Evolutionary conservation across 2,329 filamentous ascomycete genomes (phyloP).

Genomic region (Colletotrichum acutatum): DNA sequence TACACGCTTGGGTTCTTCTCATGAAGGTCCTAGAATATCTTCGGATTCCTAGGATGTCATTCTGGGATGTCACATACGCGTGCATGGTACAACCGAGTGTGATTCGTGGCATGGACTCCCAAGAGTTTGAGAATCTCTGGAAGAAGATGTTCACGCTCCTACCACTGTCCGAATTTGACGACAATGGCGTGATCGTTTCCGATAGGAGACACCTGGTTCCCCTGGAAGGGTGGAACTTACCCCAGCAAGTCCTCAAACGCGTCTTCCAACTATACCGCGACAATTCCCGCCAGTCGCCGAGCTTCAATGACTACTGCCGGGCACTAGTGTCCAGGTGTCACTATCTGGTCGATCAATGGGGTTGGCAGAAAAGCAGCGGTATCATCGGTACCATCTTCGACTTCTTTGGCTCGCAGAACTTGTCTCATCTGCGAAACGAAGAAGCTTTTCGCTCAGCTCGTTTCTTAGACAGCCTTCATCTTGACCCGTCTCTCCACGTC

Average conservation of each 20-base stretch:
- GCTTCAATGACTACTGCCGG: constrained; percentile 74
- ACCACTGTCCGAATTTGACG: constrained; percentile 70
- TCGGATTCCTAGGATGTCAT: constrained; percentile 62
- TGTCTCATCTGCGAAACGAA: constrained; percentile 73
- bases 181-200: constrained; percentile 58
- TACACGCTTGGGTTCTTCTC: constrained; percentile 69
- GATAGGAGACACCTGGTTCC: constrained; percentile 49
- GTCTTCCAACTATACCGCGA: constrained; percentile 68
- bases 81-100: constrained; percentile 50
- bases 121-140: constrained; percentile 67
- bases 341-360: constrained; percentile 72
- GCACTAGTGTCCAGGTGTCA: constrained; percentile 70
- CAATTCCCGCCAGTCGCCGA: constrained; percentile 65
- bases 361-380: constrained; percentile 68
- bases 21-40: constrained; percentile 64
- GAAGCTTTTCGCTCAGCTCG: constrained; percentile 69
- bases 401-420: constrained; percentile 72
- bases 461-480: constrained; percentile 68
- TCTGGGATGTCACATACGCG: constrained; percentile 69
- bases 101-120: constrained; percentile 53
- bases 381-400: constrained; percentile 73
- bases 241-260: constrained; percentile 65
- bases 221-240: constrained; percentile 70
- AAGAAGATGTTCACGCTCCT: constrained; percentile 68
- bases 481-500: constrained; percentile 58